phyloP scores from a whole-genome alignment of 768 basidiomycete genomes.

The Trametopsis cervina region DNA sequence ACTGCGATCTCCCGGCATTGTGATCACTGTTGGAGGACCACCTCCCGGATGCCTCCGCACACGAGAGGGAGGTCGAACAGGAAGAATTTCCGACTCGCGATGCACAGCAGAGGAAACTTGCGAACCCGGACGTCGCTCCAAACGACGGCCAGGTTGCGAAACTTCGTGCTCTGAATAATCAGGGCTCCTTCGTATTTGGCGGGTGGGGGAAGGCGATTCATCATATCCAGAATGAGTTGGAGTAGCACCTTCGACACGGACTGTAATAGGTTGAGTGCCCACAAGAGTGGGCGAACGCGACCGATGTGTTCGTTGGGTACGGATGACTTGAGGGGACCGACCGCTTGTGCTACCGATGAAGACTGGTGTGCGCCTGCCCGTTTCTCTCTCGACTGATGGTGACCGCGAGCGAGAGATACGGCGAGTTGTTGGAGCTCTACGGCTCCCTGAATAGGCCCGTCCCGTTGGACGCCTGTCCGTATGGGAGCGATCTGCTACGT shows the following conservation, averaged over 20 bases:
- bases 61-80: conserved; percentile 5
- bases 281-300: neutral
- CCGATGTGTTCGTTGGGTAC: neutral
- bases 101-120: neutral
- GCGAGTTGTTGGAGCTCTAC: neutral
- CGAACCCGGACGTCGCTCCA: neutral
- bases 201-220: neutral
- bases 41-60: neutral
- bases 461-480: neutral
- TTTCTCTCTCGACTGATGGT: neutral
- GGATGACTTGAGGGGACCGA: neutral
- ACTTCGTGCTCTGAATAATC: neutral
- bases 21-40: conserved; percentile 4
- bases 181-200: neutral
- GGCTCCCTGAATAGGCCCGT: neutral
- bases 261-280: neutral
- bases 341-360: neutral
- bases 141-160: neutral
- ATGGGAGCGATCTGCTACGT: neutral
- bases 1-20: neutral
- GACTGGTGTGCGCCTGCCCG: too few relatives aligned
- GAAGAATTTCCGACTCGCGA: neutral
- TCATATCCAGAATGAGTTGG: neutral
- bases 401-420: neutral
- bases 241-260: neutral